These are phyloP conservation scores for Trypethelium eluteriae DNA, from an alignment of 495 filamentous ascomycete genomes.

Conservation along the genomic window DNA sequence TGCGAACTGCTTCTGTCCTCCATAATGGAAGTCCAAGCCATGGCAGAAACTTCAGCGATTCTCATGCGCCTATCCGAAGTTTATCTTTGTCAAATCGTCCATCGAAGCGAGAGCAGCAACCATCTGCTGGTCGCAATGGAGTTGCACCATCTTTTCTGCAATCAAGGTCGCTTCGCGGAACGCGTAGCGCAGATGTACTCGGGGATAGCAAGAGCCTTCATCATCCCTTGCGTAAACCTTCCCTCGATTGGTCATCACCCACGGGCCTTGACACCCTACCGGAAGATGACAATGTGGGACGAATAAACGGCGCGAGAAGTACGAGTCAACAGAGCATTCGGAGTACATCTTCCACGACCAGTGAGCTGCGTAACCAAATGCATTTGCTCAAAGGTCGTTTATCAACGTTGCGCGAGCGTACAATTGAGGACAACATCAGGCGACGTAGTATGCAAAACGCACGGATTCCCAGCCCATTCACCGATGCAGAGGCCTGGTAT, in stretches of 20 bases:
- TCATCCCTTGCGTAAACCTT: conserved; percentile 11
- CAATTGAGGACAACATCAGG: conserved; percentile 72
- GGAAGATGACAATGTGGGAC: conserved; percentile 26
- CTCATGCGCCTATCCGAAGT: conserved; percentile 3
- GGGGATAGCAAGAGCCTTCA: conserved; percentile 8
- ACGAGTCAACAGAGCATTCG: conserved; percentile 36
- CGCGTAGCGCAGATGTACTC: conserved; percentile 15
- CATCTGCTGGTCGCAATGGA: neutral
- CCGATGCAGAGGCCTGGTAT: conserved; percentile 70
- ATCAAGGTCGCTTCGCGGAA: conserved; percentile 8
- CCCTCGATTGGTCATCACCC: conserved; percentile 6
- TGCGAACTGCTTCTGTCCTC: neutral
- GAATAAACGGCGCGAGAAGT: neutral
- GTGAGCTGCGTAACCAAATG: conserved; percentile 85
- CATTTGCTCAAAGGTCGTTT: conserved; percentile 87
- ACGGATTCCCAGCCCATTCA: conserved; percentile 78
- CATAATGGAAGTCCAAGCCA: conserved; percentile 1
- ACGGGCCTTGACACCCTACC: conserved; percentile 28
- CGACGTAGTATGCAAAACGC: conserved; percentile 77
- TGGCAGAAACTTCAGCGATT: conserved; percentile 9
- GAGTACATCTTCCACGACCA: conserved; percentile 28
- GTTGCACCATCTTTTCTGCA: neutral
- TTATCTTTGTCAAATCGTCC: conserved; percentile 1
- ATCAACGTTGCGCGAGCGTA: conserved; percentile 72
- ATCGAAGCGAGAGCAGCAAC: neutral